A percentile compares a stretch with the other conserved stretches of the same genome.
These are phyloP conservation scores for Colletotrichum abscissum DNA, from an alignment of 2,329 filamentous ascomycete species.

Conservation along the genomic window DNA sequence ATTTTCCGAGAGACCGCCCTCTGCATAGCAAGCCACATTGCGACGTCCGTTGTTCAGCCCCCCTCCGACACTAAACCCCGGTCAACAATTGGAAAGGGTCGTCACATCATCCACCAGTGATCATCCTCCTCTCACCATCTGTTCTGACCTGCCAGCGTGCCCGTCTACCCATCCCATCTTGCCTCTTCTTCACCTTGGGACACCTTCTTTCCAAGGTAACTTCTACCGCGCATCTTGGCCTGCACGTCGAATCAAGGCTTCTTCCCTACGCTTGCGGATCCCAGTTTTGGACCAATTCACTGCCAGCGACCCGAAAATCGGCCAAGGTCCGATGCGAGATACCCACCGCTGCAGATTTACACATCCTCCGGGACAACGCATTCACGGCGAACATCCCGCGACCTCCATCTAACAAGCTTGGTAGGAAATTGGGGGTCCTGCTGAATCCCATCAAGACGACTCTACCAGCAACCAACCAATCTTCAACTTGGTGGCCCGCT, in stretches of 20 bases:
- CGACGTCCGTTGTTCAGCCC: constrained; percentile 31
- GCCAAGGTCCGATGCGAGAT: constrained; percentile 28
- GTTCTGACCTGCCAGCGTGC: not conserved
- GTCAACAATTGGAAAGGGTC: constrained; percentile 9
- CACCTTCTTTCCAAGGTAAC: not conserved
- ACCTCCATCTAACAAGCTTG: constrained; percentile 6
- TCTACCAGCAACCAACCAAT: constrained; percentile 11
- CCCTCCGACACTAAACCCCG: constrained; percentile 8
- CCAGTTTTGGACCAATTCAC: not conserved
- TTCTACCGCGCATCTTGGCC: not conserved
- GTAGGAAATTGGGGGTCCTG: not conserved
- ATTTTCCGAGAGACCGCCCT: constrained; percentile 17
- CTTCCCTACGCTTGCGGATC: not conserved
- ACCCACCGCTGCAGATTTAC: constrained; percentile 9
- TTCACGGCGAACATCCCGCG: constrained; percentile 5
- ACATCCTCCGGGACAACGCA: constrained; percentile 13
- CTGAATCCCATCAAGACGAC: not conserved
- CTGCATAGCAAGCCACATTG: constrained; percentile 25
- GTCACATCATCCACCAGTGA: constrained; percentile 7
- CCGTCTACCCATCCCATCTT: constrained; percentile 11
- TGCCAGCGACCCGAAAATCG: not conserved
- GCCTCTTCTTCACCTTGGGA: not conserved
- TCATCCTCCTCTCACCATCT: not conserved
- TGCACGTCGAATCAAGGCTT: not conserved
- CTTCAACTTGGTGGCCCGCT: not conserved